A percentile compares a stretch with the other conserved stretches of the same genome.
Conservation (phyloP, 1,284 basidiomycete species). For the Tilletia horrida region DNA sequence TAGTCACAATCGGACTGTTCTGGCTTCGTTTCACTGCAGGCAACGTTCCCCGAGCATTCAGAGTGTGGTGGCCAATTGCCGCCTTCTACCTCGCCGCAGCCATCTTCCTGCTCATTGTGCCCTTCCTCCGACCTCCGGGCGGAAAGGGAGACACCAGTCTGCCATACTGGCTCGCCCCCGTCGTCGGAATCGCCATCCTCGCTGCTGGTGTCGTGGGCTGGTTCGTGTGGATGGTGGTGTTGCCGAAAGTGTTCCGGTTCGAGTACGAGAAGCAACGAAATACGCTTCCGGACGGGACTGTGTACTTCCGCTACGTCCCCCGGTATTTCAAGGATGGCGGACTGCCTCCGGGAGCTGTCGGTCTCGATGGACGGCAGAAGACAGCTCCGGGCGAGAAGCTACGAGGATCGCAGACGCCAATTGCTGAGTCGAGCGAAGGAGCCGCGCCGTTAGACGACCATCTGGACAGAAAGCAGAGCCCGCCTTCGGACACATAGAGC, state of each 20-base stretch:
- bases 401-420: no score
- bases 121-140: conserved; percentile 13
- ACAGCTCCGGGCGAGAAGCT: no score
- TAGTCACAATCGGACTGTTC: conserved; percentile 11
- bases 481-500: no score
- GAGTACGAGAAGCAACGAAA: conserved; percentile 5
- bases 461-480: no score
- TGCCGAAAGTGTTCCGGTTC: conserved; percentile 2
- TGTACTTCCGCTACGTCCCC: conserved; percentile 12
- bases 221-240: conserved; percentile 14
- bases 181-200: conserved; percentile 7
- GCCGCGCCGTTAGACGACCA: no score
- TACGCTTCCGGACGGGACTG: conserved; percentile 11
- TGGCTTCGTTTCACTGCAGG: background rate
- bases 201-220: conserved; percentile 4
- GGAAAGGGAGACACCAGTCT: conserved; percentile 15
- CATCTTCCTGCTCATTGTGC: conserved; percentile 16
- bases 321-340: background rate
- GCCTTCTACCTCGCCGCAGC: conserved; percentile 6
- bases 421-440: no score
- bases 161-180: conserved; percentile 16
- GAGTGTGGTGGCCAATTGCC: conserved; percentile 1
- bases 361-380: no score
- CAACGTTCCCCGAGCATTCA: conserved; percentile 3
- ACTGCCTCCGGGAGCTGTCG: no score